Evolutionary conservation across 371 early-diverging fungal species (phyloP), one percentile per base, ranked within the genome.

Genomic region (Syncephalastrum monosporum): DNA sequence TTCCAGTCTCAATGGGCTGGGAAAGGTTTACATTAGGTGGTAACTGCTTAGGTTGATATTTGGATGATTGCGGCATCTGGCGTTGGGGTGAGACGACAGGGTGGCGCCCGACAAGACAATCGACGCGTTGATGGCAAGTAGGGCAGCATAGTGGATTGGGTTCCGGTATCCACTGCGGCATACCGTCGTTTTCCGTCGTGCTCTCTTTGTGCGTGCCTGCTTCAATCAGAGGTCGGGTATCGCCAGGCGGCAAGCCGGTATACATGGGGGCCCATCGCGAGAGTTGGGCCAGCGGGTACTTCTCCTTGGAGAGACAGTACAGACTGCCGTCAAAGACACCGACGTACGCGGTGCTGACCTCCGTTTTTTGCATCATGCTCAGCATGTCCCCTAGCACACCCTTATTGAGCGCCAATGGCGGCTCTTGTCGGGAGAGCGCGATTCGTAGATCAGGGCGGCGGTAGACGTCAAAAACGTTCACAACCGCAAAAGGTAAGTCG

Each of bases 221-320:
- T 55, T 71, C 81, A 46, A 65, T 65, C 46, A 62, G 51, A 27
- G 57, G 53, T 55, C 65, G 54, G 57, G 57, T 72, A 23, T 64
- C 68, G 33, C 69, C 72, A 43, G 69, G 75, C 3, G 50, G 60
- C 57, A 60, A 55, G 16, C 57, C 81, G 24, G 68, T 81, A 55
- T 54, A 64, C 61, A 67, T 74, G 53, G 59, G 74, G 24, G 71
- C 73, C 65, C 67, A 75, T 41, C 58, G 65, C 43, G 74, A 74
- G 49, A 68, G 69, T 53, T 79, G 80, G 10, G 82, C 71, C 13
- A 82, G 60, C 6, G 89, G 86, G 41, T 83, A 87, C 33, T 79
- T 75, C 13, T 83, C 75, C 17, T 63, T 65, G 0, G 85, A 84
- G 6, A 88, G 65, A 2, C 83, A 81, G 56, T 79, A 88, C 2